These are phyloP conservation scores for Debaryomyces sp. DNA, from an alignment of 1,139 yeast genomes.

Conservation along the genomic window DNA sequence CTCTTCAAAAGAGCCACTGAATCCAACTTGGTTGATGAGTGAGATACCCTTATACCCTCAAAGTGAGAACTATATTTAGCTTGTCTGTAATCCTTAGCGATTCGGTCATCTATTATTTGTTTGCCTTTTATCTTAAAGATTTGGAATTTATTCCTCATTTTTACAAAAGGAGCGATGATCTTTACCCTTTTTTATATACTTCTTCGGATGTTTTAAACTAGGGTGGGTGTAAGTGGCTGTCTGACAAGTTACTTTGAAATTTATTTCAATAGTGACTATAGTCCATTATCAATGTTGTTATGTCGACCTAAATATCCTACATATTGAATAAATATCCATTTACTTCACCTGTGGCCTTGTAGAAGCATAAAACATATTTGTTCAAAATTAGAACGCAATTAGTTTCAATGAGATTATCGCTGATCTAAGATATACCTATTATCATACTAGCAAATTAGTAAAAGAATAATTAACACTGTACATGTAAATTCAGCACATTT, in stretches of 20 bases:
- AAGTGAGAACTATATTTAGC: slow-evolving; percentile 64
- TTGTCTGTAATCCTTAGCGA: slow-evolving; percentile 85
- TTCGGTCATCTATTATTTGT: slow-evolving; percentile 74
- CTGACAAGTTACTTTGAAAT: slow-evolving; percentile 77
- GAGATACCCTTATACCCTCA: slow-evolving; percentile 96
- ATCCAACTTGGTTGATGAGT: slow-evolving; percentile 99
- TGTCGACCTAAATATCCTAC: slow-evolving; percentile 17
- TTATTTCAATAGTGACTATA: slow-evolving; percentile 15
- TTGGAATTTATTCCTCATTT: slow-evolving; percentile 15
- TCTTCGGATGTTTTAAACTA: slow-evolving; percentile 78
- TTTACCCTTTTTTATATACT: slow-evolving; percentile 88
- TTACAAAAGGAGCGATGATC: slow-evolving; percentile 96
- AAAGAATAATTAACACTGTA: too few species aligned
- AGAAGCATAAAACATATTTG: background rate
- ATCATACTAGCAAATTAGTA: too few species aligned
- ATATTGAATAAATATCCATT: slow-evolving; percentile 7
- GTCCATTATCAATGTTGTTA: slow-evolving; percentile 15
- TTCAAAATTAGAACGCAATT: background rate
- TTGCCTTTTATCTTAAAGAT: slow-evolving; percentile 44
- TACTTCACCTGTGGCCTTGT: background rate
- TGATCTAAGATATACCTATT: background rate
- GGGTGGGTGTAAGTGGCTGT: slow-evolving; percentile 99
- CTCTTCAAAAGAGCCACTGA: slow-evolving; percentile 99
- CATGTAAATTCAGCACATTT: too few species aligned
- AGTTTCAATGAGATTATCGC: background rate